Conservation (phyloP, 139 green algal genomes). For the Limnomonas spitsbergensis region DNA sequence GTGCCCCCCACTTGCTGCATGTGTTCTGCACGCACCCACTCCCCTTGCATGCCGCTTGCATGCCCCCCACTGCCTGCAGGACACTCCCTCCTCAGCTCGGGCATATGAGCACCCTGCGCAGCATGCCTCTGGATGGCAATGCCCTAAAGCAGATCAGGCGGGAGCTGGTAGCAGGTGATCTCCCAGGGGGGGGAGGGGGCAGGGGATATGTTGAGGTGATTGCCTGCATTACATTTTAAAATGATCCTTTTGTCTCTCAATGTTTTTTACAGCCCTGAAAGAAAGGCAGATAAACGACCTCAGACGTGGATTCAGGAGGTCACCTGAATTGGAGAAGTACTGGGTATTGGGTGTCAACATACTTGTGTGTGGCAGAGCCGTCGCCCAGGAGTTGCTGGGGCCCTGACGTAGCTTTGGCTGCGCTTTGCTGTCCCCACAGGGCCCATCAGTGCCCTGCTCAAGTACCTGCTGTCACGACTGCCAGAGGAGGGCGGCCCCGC, state of each 20-base stretch:
- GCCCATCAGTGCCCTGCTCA: constrained; percentile 38
- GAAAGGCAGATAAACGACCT: not conserved
- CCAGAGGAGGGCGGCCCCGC: not conserved
- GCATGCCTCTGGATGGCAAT: constrained; percentile 49
- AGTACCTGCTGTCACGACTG: constrained; percentile 31
- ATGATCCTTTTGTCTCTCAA: not conserved
- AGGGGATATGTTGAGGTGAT: not conserved
- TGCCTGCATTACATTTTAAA: too few species aligned
- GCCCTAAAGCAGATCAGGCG: constrained; percentile 40
- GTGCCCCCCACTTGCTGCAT: too few species aligned
- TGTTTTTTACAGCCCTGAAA: not conserved
- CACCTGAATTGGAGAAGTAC: not conserved
- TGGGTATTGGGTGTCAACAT: not conserved
- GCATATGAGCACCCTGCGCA: constrained; percentile 44
- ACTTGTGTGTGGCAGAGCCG: too few species aligned
- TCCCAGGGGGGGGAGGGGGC: not conserved
- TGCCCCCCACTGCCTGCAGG: too few species aligned
- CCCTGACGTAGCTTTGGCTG: not conserved
- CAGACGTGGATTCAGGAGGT: not conserved
- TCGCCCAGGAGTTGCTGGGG: too few species aligned
- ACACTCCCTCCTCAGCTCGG: constrained; percentile 44
- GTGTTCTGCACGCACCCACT: too few species aligned
- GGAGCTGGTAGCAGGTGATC: constrained; percentile 40
- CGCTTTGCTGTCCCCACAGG: constrained; percentile 18
- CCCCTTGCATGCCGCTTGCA: too few species aligned